These are phyloP conservation scores for Aspergillus clavatus DNA, from an alignment of 2,329 filamentous ascomycete genomes.

Conservation along the genomic window DNA sequence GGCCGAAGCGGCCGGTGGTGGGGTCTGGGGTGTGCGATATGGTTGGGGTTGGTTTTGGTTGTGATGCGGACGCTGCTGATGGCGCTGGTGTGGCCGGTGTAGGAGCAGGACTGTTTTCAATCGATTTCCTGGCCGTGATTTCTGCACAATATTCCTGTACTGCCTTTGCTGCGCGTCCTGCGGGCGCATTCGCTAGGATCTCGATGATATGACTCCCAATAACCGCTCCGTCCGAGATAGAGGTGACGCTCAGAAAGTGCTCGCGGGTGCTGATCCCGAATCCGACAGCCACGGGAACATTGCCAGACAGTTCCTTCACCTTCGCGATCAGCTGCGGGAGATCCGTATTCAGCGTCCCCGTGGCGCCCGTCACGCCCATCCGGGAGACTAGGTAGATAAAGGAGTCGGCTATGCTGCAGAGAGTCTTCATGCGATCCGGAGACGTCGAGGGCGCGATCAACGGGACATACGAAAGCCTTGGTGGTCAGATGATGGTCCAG, in stretches of 20 bases:
- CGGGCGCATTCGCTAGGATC: conserved; percentile 61
- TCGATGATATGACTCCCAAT: conserved; percentile 91
- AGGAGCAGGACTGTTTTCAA: conserved; percentile 40
- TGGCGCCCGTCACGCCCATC: conserved; percentile 89
- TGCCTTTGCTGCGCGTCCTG: conserved; percentile 59
- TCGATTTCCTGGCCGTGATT: conserved; percentile 49
- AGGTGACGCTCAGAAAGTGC: conserved; percentile 76
- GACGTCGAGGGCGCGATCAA: conserved; percentile 88
- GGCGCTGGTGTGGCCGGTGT: background rate
- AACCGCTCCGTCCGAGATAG: conserved; percentile 83
- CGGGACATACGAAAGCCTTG: conserved; percentile 81
- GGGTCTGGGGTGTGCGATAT: too few relatives aligned
- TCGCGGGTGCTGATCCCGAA: conserved; percentile 92
- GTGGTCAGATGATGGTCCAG: background rate
- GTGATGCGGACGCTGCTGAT: conserved; percentile 22
- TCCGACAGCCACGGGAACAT: conserved; percentile 81
- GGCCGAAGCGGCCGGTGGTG: conserved; percentile 74
- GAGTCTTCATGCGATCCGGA: conserved; percentile 80
- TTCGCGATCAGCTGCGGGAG: conserved; percentile 72
- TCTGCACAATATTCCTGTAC: conserved; percentile 81
- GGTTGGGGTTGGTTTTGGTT: conserved; percentile 44
- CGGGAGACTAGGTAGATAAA: conserved; percentile 96
- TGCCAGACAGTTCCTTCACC: conserved; percentile 82
- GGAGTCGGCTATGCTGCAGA: conserved; percentile 90
- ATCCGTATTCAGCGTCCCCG: conserved; percentile 70